Evolutionary conservation across 2,329 filamentous ascomycete species (phyloP).

Genomic region (Pseudocercospora macadamiae): DNA sequence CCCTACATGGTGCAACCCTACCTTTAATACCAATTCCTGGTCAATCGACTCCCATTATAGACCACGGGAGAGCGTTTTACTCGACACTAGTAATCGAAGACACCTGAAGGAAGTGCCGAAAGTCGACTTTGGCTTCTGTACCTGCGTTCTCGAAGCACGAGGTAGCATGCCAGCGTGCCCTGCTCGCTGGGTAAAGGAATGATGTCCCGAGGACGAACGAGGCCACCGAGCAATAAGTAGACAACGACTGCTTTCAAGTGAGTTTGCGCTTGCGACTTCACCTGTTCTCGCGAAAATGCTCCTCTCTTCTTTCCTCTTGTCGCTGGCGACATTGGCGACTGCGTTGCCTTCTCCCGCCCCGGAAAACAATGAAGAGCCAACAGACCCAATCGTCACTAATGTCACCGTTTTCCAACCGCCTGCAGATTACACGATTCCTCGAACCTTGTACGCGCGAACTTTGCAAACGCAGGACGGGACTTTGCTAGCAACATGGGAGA

Average conservation of each 20-base stretch:
- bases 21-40: neutral
- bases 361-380: neutral
- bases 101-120: neutral
- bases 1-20: too few species aligned
- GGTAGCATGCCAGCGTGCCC: neutral
- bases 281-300: slow-evolving; percentile 9
- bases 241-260: slow-evolving; percentile 3
- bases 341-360: slow-evolving; percentile 6
- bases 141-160: neutral
- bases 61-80: neutral
- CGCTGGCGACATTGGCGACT: slow-evolving; percentile 1
- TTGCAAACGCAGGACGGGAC: slow-evolving; percentile 45
- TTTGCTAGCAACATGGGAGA: slow-evolving; percentile 59
- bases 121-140: neutral
- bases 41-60: neutral
- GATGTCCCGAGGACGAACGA: neutral
- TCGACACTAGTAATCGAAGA: neutral
- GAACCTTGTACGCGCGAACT: slow-evolving; percentile 57
- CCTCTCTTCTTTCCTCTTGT: slow-evolving; percentile 10
- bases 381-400: slow-evolving; percentile 18
- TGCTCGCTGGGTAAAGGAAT: neutral
- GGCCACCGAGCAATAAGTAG: slow-evolving; percentile 7
- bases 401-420: slow-evolving; percentile 34
- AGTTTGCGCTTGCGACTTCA: slow-evolving; percentile 4
- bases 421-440: slow-evolving; percentile 34